Evolutionary conservation across 495 filamentous ascomycete species (phyloP).

Genomic region (Chaetomium tenue): DNA sequence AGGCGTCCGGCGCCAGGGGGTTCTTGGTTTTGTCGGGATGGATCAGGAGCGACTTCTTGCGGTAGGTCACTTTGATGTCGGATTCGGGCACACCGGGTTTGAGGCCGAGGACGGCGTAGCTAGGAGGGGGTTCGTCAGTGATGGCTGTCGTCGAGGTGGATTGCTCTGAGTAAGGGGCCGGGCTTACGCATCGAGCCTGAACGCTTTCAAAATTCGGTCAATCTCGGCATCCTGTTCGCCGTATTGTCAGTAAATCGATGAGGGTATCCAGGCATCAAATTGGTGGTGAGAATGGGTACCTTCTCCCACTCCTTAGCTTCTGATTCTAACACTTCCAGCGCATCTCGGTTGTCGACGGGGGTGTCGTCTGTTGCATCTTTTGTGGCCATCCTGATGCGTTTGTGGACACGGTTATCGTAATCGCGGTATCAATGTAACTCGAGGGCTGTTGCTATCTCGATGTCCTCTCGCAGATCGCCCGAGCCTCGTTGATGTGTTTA

Average conservation of each 20-base stretch:
- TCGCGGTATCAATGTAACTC: background rate
- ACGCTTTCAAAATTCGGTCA: conserved; percentile 87
- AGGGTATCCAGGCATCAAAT: background rate
- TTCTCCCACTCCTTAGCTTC: conserved; percentile 90
- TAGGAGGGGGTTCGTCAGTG: conserved; percentile 28
- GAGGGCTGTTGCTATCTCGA: background rate
- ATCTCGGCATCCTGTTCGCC: conserved; percentile 82
- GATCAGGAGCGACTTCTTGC: conserved; percentile 95
- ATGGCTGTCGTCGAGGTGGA: background rate
- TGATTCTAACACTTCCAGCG: conserved; percentile 78
- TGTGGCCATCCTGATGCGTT: conserved; percentile 19
- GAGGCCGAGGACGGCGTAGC: conserved; percentile 92
- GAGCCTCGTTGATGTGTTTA: background rate
- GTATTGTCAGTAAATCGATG: conserved; percentile 10
- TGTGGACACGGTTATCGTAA: background rate
- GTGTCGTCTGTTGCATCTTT: conserved; percentile 27
- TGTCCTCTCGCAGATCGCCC: too few relatives aligned
- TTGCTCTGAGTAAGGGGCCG: background rate
- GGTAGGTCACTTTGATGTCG: conserved; percentile 92
- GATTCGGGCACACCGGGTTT: conserved; percentile 93
- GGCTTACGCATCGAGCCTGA: conserved; percentile 81
- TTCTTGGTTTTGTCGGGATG: conserved; percentile 98
- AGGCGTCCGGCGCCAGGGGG: conserved; percentile 86
- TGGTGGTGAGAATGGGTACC: conserved; percentile 34
- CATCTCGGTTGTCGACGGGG: conserved; percentile 51